These are phyloP conservation scores for Anthracocystis setariae DNA, from an alignment of 1,284 basidiomycete species.

Conservation along the genomic window DNA sequence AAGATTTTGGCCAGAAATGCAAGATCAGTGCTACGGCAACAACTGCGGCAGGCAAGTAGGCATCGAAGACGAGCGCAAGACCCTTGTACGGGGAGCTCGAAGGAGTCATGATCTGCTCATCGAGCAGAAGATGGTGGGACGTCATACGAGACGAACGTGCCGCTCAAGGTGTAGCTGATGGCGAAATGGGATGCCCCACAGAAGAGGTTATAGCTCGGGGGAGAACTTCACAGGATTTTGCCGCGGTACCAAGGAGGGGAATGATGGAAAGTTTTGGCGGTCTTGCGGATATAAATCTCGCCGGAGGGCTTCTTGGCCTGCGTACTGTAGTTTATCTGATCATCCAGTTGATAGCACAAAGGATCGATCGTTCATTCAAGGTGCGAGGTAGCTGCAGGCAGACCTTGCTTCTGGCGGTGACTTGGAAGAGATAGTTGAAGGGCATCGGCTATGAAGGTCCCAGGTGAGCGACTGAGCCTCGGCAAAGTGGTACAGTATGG, in stretches of 20 bases:
- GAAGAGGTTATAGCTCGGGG: too few relatives aligned
- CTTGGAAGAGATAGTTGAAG: too few relatives aligned
- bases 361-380: background rate
- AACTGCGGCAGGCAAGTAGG: slow-evolving; percentile 21
- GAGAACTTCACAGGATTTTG: too few relatives aligned
- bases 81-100: slow-evolving; percentile 6
- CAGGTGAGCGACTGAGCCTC: background rate
- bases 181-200: too few relatives aligned
- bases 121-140: background rate
- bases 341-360: background rate
- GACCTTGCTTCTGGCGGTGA: too few relatives aligned
- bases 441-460: background rate
- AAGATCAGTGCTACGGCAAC: slow-evolving; percentile 6
- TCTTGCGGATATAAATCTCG: too few relatives aligned
- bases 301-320: too few relatives aligned
- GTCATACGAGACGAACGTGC: slow-evolving; percentile 3
- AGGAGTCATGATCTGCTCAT: slow-evolving; percentile 5
- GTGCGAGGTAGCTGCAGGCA: too few relatives aligned
- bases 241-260: too few relatives aligned
- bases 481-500: background rate
- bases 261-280: too few relatives aligned
- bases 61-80: slow-evolving; percentile 18
- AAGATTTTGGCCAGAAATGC: slow-evolving; percentile 10
- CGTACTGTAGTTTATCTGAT: too few relatives aligned
- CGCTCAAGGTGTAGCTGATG: background rate